These are phyloP conservation scores for Pyronema omphalodes DNA, from an alignment of 495 filamentous ascomycete species.

Conservation along the genomic window DNA sequence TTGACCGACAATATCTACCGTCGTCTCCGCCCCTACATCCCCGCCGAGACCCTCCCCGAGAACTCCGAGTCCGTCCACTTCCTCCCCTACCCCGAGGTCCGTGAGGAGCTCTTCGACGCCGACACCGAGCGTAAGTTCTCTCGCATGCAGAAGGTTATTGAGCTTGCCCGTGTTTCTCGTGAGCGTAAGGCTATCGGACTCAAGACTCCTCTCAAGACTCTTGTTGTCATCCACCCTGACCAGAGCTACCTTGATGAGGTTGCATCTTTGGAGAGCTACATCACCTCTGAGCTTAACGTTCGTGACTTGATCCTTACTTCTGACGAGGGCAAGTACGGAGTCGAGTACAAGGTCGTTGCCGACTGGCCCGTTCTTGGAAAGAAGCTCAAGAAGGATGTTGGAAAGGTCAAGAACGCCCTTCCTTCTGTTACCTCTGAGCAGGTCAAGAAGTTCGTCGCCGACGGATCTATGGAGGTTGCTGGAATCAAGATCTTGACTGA, in stretches of 20 bases:
- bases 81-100: slow-evolving; percentile 70
- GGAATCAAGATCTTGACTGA: slow-evolving; percentile 64
- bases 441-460: slow-evolving; percentile 51
- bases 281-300: slow-evolving; percentile 81
- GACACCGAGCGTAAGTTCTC: slow-evolving; percentile 70
- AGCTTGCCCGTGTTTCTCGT: slow-evolving; percentile 65
- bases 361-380: slow-evolving; percentile 92
- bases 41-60: slow-evolving; percentile 39
- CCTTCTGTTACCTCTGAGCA: slow-evolving; percentile 60
- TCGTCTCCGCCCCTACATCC: slow-evolving; percentile 64
- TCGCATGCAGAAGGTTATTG: slow-evolving; percentile 91
- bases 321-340: slow-evolving; percentile 77
- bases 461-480: slow-evolving; percentile 56
- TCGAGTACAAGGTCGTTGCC: slow-evolving; percentile 70
- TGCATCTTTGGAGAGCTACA: slow-evolving; percentile 62
- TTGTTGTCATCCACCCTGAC: slow-evolving; percentile 78
- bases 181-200: slow-evolving; percentile 70
- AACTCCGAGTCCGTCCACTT: slow-evolving; percentile 84
- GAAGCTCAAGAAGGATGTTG: slow-evolving; percentile 86
- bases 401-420: slow-evolving; percentile 76
- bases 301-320: slow-evolving; percentile 65
- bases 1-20: slow-evolving; percentile 87
- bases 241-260: slow-evolving; percentile 71
- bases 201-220: slow-evolving; percentile 69
- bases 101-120: slow-evolving; percentile 70